Evolutionary conservation across 2,329 filamentous ascomycete species (phyloP).

Genomic region (Annulohypoxylon truncatum): DNA sequence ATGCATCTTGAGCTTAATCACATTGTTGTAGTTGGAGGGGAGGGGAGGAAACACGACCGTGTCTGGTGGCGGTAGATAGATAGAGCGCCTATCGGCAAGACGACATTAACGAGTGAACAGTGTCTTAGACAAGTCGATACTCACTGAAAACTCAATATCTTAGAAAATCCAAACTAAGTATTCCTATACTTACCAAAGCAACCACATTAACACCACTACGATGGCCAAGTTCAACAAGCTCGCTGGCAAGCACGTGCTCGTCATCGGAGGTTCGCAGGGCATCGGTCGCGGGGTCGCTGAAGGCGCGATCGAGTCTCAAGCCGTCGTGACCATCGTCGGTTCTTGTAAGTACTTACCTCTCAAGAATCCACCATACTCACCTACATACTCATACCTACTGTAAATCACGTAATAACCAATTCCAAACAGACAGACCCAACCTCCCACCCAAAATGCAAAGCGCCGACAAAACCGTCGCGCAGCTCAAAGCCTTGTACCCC

Average conservation of each 20-base stretch:
- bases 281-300: constrained; percentile 48
- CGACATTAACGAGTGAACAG: neutral
- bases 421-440: neutral
- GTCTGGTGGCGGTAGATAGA: constrained; percentile 1
- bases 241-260: constrained; percentile 48
- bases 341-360: neutral
- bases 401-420: neutral
- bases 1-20: neutral
- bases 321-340: constrained; percentile 40
- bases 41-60: neutral
- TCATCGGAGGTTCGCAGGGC: constrained; percentile 47
- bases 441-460: constrained; percentile 4
- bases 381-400: neutral
- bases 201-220: neutral
- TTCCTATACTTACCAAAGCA: neutral
- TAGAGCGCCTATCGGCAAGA: neutral
- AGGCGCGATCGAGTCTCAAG: constrained; percentile 44
- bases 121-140: neutral
- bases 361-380: neutral
- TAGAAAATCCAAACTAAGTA: neutral
- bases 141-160: neutral
- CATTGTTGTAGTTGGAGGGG: neutral
- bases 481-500: constrained; percentile 40
- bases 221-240: constrained; percentile 51
- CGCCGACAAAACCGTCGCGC: constrained; percentile 38